phyloP scores from a whole-genome alignment of 1,139 yeast species.

The Hyphopichia fennica region DNA sequence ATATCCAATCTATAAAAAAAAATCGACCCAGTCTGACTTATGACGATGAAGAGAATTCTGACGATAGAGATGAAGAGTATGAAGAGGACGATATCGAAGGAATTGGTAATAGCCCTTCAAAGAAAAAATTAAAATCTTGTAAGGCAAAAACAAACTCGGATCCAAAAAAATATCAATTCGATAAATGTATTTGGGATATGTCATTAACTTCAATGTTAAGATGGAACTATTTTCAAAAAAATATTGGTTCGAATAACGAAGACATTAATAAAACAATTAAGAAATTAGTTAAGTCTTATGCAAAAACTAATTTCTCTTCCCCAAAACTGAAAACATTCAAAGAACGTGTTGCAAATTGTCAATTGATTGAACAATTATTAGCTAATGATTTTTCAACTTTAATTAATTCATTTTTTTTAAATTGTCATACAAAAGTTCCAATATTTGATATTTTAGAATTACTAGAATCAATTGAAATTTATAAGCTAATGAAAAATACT shows the following conservation, averaged over 20 bases:
- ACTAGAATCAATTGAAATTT: constrained; percentile 31
- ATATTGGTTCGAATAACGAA: constrained; percentile 15
- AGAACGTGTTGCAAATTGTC: constrained; percentile 15
- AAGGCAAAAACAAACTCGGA: neutral
- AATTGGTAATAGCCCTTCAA: neutral
- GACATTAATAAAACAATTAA: constrained; percentile 13
- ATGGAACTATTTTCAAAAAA: constrained; percentile 31
- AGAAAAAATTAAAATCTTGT: neutral
- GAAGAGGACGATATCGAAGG: neutral
- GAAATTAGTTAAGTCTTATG: constrained; percentile 18
- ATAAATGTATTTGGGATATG: constrained; percentile 40
- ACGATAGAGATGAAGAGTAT: neutral
- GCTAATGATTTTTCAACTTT: constrained; percentile 18
- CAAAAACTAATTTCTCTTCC: constrained; percentile 8
- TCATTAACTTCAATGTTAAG: constrained; percentile 34
- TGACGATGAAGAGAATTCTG: neutral
- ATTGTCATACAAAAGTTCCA: constrained; percentile 38
- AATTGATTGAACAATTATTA: constrained; percentile 21
- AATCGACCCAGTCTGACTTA: too few species aligned
- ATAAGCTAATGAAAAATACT: constrained; percentile 19
- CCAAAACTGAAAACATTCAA: constrained; percentile 9
- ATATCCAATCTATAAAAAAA: constrained; percentile 14
- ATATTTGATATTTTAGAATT: constrained; percentile 31
- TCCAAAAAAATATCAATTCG: constrained; percentile 9
- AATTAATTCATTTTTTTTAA: constrained; percentile 33